These are phyloP conservation scores for Akanthomyces dipterigenus DNA, from an alignment of 2,329 filamentous ascomycete species.

Conservation along the genomic window DNA sequence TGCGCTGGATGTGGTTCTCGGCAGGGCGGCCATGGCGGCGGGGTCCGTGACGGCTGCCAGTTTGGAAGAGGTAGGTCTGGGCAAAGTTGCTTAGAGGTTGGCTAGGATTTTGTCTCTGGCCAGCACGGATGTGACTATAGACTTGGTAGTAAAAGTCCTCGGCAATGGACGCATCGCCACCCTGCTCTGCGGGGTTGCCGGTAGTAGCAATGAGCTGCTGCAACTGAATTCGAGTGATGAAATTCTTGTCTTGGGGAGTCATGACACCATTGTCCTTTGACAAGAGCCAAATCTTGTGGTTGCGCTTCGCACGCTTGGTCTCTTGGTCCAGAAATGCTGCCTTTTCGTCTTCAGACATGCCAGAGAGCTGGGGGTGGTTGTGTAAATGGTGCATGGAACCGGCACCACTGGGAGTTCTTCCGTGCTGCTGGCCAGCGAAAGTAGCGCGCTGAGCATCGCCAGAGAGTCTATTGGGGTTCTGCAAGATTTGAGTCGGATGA, in stretches of 20 bases:
- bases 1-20: constrained; percentile 96
- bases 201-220: constrained; percentile 93
- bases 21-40: constrained; percentile 73
- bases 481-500: constrained; percentile 68
- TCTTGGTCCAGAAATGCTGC: constrained; percentile 81
- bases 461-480: constrained; percentile 65
- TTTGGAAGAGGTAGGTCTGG: constrained; percentile 95
- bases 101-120: constrained; percentile 81
- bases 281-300: constrained; percentile 93
- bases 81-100: constrained; percentile 95
- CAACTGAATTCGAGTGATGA: constrained; percentile 94
- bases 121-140: constrained; percentile 86
- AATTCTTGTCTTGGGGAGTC: constrained; percentile 99
- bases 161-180: constrained; percentile 70
- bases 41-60: constrained; percentile 71
- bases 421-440: constrained; percentile 31
- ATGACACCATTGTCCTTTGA: constrained; percentile 95
- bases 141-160: constrained; percentile 99
- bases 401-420: constrained; percentile 47
- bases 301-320: constrained; percentile 89
- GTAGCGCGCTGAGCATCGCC: constrained; percentile 36
- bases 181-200: constrained; percentile 74
- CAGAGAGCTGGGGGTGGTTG: constrained; percentile 44
- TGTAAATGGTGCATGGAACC: constrained; percentile 26
- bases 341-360: constrained; percentile 78